Evolutionary conservation across 2,329 filamentous ascomycete genomes (phyloP).

Genomic region (Byssochlamys sp.): DNA sequence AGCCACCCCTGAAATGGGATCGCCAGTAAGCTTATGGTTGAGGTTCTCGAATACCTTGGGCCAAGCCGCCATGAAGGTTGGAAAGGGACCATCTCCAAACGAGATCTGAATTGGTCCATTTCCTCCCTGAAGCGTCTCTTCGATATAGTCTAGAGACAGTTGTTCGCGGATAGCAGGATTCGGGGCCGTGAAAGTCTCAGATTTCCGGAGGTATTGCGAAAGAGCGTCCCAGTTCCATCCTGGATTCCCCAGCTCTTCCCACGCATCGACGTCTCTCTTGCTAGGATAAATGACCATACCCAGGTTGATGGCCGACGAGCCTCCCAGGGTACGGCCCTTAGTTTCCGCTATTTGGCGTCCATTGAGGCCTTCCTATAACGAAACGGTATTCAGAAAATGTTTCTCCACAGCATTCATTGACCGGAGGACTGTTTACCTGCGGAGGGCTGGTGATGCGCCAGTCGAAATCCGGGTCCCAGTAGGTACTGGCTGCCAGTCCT

Average conservation of each 20-base stretch:
- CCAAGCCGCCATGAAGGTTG: slow-evolving; percentile 9
- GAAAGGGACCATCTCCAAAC: slow-evolving; percentile 4
- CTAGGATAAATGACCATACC: slow-evolving; percentile 14
- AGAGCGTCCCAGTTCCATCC: slow-evolving; percentile 29
- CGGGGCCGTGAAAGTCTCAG: slow-evolving; percentile 21
- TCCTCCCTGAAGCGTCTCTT: slow-evolving; percentile 1
- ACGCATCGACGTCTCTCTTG: slow-evolving; percentile 23
- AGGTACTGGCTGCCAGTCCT: slow-evolving; percentile 3
- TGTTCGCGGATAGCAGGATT: slow-evolving; percentile 3
- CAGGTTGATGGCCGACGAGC: slow-evolving; percentile 26
- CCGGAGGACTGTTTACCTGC: slow-evolving; percentile 3
- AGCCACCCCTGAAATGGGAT: slow-evolving; percentile 28
- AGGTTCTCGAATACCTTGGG: slow-evolving; percentile 9
- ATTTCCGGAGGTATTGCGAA: slow-evolving; percentile 27
- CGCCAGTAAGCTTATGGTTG: slow-evolving; percentile 4
- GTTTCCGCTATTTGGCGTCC: slow-evolving; percentile 6
- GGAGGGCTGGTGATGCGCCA: slow-evolving; percentile 7
- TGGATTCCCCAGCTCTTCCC: slow-evolving; percentile 30
- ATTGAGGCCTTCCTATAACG: slow-evolving; percentile 8
- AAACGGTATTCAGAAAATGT: neutral
- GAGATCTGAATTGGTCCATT: slow-evolving; percentile 9
- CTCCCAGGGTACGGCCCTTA: slow-evolving; percentile 9
- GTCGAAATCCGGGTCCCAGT: slow-evolving; percentile 5
- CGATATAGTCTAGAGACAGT: slow-evolving; percentile 4
- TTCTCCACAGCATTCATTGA: neutral